Base-by-base conservation (phyloP, 169 alveolate species). In the Plasmodium gonderi region DNA sequence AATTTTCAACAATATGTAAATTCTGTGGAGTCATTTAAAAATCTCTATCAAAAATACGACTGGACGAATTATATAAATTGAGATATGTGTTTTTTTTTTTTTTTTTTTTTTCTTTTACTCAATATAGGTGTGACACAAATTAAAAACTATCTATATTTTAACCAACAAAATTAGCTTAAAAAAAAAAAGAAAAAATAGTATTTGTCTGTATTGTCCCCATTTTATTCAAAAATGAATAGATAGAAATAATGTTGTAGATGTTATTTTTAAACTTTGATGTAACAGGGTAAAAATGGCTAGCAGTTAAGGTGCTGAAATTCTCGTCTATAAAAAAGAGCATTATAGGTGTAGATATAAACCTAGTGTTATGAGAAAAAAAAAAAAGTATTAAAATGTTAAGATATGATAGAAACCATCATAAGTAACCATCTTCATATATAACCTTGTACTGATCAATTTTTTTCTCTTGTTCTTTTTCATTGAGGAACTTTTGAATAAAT, bases 341-440 rank as follows among this genome's bases (percentile, higher is more conserved):
- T 23, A 36, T 29, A 2, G n/a, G 72, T 11, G 72, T 26, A 60
- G 17, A 60, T 60, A 6, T 36, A 20, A 29, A 60, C 72, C 17
- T 17, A 29, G 26, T 60, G 72, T 29, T 7, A 60, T 60, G 72
- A 60, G 40, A 60, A 60, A 60, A 60, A 60, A 60, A 60, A 54
- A 54, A 54, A 54, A 49, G 0, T 17, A 54, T n/a, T n/a, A 31
- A 69, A 14, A 72, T 36, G n/a, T 72, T 29, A 36, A 72, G 14
- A 33, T 1, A 42, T 29, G 54, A 67, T 5, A 20, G 31, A 67
- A 3, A 60, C 31, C 20, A 11, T 31, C 44, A 87, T 45, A 90
- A 77, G 60, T 90, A 90, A n/a, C 74, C 81, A 45, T 90, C 94
- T 69, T 90, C 94, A 31, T 90, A 90, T 17, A 90, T 90, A 90